phyloP scores from a whole-genome alignment of 169 alveolate species.

The Eimeria necatrix region DNA sequence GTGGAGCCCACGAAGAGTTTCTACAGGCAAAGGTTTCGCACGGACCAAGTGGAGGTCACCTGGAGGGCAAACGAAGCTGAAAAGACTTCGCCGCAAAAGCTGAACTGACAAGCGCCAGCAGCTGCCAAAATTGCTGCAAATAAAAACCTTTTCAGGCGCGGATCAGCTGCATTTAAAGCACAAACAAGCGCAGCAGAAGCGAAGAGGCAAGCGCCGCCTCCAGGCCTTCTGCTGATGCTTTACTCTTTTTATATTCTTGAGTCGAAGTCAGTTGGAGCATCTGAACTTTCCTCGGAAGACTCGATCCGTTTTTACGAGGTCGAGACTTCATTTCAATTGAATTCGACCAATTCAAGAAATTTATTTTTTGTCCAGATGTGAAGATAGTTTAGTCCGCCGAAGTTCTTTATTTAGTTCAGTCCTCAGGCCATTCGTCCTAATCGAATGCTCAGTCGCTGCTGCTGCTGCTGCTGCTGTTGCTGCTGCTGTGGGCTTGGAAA shows the following conservation, averaged over 20 bases:
- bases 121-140: not conserved
- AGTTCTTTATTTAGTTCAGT: no score
- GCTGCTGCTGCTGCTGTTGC: no score
- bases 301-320: no score
- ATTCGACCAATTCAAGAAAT: no score
- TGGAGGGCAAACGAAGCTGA: conserved; percentile 89
- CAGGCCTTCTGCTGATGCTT: not conserved
- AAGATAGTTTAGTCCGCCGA: no score
- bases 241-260: not conserved
- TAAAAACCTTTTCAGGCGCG: not conserved
- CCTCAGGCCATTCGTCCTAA: no score
- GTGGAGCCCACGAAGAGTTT: conserved; percentile 89
- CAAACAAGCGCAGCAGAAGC: not conserved
- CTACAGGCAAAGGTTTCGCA: conserved; percentile 95
- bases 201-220: not conserved
- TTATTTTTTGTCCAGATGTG: no score
- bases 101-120: not conserved
- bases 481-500: no score
- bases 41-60: conserved; percentile 95
- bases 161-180: not conserved
- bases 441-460: no score
- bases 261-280: no score
- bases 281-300: no score
- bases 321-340: no score
- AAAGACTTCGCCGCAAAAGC: not conserved